Evolutionary conservation across 345 rosid species (phyloP), one percentile per base, ranked within the genome.

Genomic region (Dovyalis caffra): DNA sequence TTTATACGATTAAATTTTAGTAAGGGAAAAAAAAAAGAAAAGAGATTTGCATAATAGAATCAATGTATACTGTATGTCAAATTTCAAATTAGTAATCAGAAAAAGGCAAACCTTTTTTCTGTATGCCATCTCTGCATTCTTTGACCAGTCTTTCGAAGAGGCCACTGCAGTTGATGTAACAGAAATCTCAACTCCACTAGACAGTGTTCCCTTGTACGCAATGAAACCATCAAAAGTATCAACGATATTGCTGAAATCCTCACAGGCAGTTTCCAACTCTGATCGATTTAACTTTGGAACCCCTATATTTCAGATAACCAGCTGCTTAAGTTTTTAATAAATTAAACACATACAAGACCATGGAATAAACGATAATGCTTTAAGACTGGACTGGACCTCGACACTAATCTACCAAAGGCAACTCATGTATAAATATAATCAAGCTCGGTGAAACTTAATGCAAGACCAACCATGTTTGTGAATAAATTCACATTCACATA

Each of bases 131-230:
- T 96, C 95, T 62, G 83, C 83, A 74, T 76, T 85, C 76, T 78
- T 85, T 18, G 92, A 77, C 98, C 97, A 96, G 26, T 86, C 93
- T 74, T 79, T 90, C 61, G 80, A 78, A 70, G 90, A 83, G 6
- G 82, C 72, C 74, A 84, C 71, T 20, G 74, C 61, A 28, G 90
- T 83, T 62, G 97, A 83, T 43, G 90, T 85, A 78, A 93, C 99
- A 18, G 91, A 95, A 28, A 96, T 96, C 87, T 96, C 99, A 81
- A 93, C 98, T 67, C 99, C 98, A 62, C 95, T 93, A 33, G 99
- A 96, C 29, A 96, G 81, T 38, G 99, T 96, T 85, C 99, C 98
- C 86, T 96, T 96, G 79, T 90, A 96, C 31, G 89, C 67, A 66
- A 81, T 87, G 80, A 84, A 92, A 64, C 89, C 85, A 25, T 87